Evolutionary conservation across 2,329 filamentous ascomycete genomes (phyloP).

Genomic region (Thelonectria olida): DNA sequence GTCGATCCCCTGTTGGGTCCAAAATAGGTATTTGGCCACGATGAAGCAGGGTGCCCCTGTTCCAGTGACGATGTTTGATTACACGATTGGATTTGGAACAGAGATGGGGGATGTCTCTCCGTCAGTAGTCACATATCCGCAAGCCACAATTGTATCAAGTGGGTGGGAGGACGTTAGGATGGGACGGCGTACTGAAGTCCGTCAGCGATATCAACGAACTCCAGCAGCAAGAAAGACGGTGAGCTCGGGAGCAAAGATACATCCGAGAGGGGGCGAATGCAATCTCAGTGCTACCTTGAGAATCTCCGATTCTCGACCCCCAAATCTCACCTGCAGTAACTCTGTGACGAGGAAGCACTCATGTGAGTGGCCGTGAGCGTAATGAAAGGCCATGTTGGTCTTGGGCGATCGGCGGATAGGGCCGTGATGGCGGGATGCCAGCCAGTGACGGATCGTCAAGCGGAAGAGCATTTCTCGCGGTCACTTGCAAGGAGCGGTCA

Average conservation of each 20-base stretch:
- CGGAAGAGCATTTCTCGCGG: too few species aligned
- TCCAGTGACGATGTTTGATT: slow-evolving; percentile 4
- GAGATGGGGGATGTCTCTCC: not conserved
- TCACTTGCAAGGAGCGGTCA: not conserved
- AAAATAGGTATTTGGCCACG: slow-evolving; percentile 3
- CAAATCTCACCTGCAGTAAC: slow-evolving; percentile 1
- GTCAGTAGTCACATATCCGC: not conserved
- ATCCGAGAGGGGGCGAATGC: not conserved
- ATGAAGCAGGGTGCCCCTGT: slow-evolving; percentile 18
- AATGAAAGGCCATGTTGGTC: slow-evolving; percentile 10
- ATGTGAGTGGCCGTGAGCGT: slow-evolving; percentile 16
- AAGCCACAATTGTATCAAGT: not conserved
- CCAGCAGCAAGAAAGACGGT: not conserved
- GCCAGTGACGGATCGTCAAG: slow-evolving; percentile 9
- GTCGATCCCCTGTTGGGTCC: slow-evolving; percentile 11
- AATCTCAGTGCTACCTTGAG: slow-evolving; percentile 10
- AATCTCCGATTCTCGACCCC: slow-evolving; percentile 19
- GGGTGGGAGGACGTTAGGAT: not conserved
- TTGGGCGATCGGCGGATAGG: slow-evolving; percentile 14
- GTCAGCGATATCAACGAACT: too few species aligned
- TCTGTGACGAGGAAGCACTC: not conserved
- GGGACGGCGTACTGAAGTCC: not conserved
- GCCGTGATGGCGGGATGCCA: slow-evolving; percentile 4
- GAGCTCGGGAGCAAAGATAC: not conserved
- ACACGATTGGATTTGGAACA: not conserved